Evolutionary conservation across 345 rosid species (phyloP).

Genomic region (Heritiera littoralis): DNA sequence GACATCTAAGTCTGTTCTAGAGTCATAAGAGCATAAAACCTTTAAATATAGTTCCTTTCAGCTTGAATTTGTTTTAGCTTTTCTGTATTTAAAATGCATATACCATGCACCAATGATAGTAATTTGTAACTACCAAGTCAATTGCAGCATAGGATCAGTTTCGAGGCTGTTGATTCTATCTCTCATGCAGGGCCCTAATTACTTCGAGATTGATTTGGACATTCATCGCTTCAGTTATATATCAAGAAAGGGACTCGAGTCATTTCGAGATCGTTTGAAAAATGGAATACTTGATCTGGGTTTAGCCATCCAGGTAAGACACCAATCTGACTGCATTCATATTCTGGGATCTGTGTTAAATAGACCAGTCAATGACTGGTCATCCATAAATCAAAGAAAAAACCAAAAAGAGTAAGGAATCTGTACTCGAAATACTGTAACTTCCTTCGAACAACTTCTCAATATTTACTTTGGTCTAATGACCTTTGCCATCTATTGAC

Average conservation of each 20-base stretch:
- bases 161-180: neutral
- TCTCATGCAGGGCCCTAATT: slow-evolving; percentile 67
- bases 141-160: neutral
- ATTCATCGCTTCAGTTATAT: slow-evolving; percentile 92
- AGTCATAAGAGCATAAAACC: neutral
- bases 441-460: neutral
- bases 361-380: neutral
- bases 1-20: neutral
- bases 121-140: neutral
- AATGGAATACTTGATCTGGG: slow-evolving; percentile 78
- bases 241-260: slow-evolving; percentile 86
- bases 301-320: slow-evolving; percentile 80
- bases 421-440: neutral
- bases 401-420: neutral
- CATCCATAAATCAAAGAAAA: neutral
- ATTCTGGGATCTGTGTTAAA: neutral
- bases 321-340: neutral
- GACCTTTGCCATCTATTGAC: slow-evolving; percentile 21
- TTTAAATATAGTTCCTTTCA: neutral
- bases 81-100: neutral
- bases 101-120: neutral
- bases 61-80: neutral
- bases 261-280: slow-evolving; percentile 79
- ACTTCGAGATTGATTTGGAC: slow-evolving; percentile 94
- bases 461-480: slow-evolving; percentile 2